Evolutionary conservation across 1,284 basidiomycete species (phyloP).

Genomic region (Irpex sp.): DNA sequence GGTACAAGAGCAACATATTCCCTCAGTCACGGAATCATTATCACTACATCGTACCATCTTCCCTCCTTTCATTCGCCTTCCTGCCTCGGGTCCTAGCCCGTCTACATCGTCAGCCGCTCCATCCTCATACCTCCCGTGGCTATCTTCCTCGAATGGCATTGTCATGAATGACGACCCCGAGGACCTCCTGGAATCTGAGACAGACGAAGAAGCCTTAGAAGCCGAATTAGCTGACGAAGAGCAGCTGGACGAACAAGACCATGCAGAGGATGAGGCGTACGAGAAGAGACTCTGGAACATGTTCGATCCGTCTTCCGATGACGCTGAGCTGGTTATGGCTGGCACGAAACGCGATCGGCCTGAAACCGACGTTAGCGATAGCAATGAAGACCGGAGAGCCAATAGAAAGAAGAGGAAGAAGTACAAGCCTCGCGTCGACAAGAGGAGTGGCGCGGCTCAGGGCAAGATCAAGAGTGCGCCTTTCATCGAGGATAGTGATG

Average conservation of each 20-base stretch:
- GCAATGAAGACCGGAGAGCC: neutral
- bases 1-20: neutral
- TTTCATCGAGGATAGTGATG: neutral
- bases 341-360: neutral
- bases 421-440: neutral
- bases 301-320: constrained; percentile 5
- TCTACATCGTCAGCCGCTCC: constrained; percentile 7
- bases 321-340: neutral
- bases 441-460: neutral
- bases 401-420: neutral
- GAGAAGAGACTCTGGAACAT: constrained; percentile 31
- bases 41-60: constrained; percentile 22
- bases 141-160: neutral
- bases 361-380: neutral
- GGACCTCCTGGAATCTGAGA: constrained; percentile 34
- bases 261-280: constrained; percentile 14
- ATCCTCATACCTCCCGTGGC: constrained; percentile 19
- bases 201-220: constrained; percentile 39
- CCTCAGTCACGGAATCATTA: constrained; percentile 1
- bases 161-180: constrained; percentile 19
- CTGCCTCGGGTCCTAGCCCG: constrained; percentile 4
- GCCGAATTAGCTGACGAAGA: constrained; percentile 44
- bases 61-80: constrained; percentile 23
- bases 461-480: neutral
- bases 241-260: constrained; percentile 40